Percentiles rank a stretch among this genome's conserved stretches.
Evolutionary conservation across 2,329 filamentous ascomycete species (phyloP).

Genomic region (Pseudogymnoascus sp.): DNA sequence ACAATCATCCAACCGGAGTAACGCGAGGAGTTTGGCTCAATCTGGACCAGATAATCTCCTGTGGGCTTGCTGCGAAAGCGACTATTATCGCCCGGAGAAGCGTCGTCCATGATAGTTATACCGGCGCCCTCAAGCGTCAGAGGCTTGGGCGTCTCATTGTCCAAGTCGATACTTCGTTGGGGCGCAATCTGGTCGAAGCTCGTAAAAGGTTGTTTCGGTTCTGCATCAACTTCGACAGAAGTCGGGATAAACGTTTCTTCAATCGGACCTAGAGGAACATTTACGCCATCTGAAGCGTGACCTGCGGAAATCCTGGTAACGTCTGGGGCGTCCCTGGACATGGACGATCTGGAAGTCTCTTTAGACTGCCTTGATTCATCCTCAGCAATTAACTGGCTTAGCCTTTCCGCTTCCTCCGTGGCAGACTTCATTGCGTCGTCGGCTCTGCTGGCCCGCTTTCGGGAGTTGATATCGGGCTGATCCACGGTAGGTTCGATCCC

Average conservation of each 20-base stretch:
- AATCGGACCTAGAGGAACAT: not conserved
- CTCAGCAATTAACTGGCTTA: constrained; percentile 75
- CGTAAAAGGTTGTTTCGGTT: constrained; percentile 46
- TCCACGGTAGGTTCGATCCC: constrained; percentile 57
- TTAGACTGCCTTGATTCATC: constrained; percentile 45
- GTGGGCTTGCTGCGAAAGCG: constrained; percentile 68
- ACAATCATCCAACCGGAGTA: constrained; percentile 96
- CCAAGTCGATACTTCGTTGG: constrained; percentile 27
- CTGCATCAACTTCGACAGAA: not conserved
- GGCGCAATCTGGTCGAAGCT: constrained; percentile 74
- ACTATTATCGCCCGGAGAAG: constrained; percentile 53
- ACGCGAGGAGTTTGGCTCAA: constrained; percentile 70
- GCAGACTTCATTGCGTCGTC: constrained; percentile 86
- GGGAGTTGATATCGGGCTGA: constrained; percentile 43
- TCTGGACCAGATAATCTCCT: constrained; percentile 80
- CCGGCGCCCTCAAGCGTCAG: constrained; percentile 74
- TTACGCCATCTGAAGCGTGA: not conserved
- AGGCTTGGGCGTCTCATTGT: constrained; percentile 31
- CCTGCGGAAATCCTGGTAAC: not conserved
- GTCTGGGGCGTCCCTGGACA: not conserved
- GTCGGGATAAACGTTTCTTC: not conserved
- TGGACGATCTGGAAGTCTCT: constrained; percentile 17
- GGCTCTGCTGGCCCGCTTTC: constrained; percentile 65
- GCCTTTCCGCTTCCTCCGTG: constrained; percentile 71
- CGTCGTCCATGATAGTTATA: constrained; percentile 78